phyloP scores from a whole-genome alignment of 306 rosid genomes.

The Pyrus communis region DNA sequence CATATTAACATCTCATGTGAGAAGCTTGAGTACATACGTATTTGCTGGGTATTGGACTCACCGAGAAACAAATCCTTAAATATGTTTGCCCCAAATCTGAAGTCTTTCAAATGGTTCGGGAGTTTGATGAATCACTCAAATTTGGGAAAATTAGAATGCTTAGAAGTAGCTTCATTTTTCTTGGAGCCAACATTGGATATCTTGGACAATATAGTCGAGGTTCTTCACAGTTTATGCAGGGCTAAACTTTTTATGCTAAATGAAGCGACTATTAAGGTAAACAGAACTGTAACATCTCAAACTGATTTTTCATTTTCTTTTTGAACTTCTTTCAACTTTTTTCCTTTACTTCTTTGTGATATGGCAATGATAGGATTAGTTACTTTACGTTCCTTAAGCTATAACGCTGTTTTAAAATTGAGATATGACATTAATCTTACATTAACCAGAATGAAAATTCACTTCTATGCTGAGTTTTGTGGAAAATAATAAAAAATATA shows the following conservation, averaged over 20 bases:
- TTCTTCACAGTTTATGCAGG: not conserved
- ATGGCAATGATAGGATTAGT: too few relatives aligned
- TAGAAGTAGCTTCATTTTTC: not conserved
- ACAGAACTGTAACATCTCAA: not conserved
- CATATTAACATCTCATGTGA: not conserved
- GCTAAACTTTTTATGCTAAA: not conserved
- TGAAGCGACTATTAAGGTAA: not conserved
- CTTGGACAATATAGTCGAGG: not conserved
- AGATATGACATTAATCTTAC: too few relatives aligned
- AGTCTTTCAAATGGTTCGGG: not conserved
- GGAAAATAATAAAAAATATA: too few relatives aligned
- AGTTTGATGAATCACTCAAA: not conserved
- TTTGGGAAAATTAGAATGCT: not conserved
- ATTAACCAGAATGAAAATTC: too few relatives aligned
- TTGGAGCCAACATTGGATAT: not conserved
- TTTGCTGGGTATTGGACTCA: not conserved
- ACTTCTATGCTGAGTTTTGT: too few relatives aligned
- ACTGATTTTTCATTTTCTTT: not conserved
- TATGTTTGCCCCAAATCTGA: conserved; percentile 5
- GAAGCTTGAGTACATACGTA: not conserved
- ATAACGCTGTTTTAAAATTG: too few relatives aligned
- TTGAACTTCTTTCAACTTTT: too few relatives aligned
- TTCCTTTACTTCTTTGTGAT: too few relatives aligned
- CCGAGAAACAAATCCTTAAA: not conserved
- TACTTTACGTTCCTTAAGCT: too few relatives aligned